Base-by-base conservation (phyloP, 2,329 filamentous ascomycete species). In the Lasiodiplodia sp. region DNA sequence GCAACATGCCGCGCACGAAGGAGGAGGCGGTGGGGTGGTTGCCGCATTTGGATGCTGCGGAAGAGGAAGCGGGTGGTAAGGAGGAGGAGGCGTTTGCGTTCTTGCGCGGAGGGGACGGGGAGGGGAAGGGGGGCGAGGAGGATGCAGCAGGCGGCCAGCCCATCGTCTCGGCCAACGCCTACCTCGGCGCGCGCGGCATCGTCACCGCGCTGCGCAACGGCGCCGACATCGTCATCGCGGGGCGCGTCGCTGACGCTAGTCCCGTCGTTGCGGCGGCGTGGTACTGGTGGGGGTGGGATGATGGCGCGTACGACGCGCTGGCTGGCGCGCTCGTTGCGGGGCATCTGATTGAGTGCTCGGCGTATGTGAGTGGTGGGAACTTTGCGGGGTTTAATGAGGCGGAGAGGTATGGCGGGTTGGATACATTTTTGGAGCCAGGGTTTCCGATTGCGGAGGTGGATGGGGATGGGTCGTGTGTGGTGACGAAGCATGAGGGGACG, bases 301-400 rank as follows among this genome's bases (percentile, higher is more conserved):
- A 83, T 18, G 80, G 77, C 0, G 79, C 84, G 28, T 86, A 83
- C 23, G 82, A 88, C 69, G 72, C 78, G 21, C 78, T 89, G 4
- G 87, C 86, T 0, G 83, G 83, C 0, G 78, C 84, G 0, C 73
- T 88, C 0, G 74, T 88, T 4, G 84, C 85, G 0, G 86, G 84
- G 1, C 85, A 87, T 73, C 73, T 87, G 6, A 86, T 87, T 51
- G 86, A 88, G 72, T 87, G 86, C 71, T 82, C 81, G 0, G 79
- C 83, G 0, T 88, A 88, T 66, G 84, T 84, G n/a, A n/a, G n/a
- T n/a, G 87, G 86, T 0, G 83, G 78, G 0, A 88, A 88, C 70
- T 88, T 87, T 69, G 80, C 85, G 0, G 87, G 85, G 0, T 87
- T 83, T 66, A 79, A 83, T 40, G n/a, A 47, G 6, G 5, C 0